Percentiles rank a stretch among this genome's conserved stretches.
Evolutionary conservation across 768 basidiomycete genomes (phyloP).

Genomic region (Mycena amicta): DNA sequence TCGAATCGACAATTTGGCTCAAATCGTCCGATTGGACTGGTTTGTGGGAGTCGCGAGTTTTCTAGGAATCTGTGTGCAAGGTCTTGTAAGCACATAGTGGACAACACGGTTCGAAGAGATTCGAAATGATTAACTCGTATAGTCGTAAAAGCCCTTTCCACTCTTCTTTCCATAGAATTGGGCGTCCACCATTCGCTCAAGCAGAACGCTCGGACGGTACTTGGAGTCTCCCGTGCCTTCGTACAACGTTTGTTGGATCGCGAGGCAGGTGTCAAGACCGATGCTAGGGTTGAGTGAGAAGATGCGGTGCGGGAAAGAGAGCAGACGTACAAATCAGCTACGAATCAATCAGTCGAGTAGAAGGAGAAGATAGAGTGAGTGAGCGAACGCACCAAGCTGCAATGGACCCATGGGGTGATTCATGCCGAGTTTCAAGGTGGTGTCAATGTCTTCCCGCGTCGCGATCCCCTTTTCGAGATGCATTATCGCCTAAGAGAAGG

Average conservation of each 20-base stretch:
- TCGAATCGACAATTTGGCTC: too few relatives aligned
- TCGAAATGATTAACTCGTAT: too few relatives aligned
- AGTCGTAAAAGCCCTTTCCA: slow-evolving; percentile 95
- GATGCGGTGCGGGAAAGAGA: not conserved
- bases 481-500: slow-evolving; percentile 82
- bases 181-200: slow-evolving; percentile 96
- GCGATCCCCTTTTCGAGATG: slow-evolving; percentile 93
- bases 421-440: slow-evolving; percentile 91
- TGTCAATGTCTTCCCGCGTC: slow-evolving; percentile 93
- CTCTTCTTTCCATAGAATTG: slow-evolving; percentile 92
- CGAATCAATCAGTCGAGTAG: not conserved
- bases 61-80: too few relatives aligned
- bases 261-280: slow-evolving; percentile 95
- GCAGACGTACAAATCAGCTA: slow-evolving; percentile 16
- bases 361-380: not conserved
- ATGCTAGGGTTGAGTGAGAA: slow-evolving; percentile 55
- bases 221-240: slow-evolving; percentile 91
- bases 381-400: slow-evolving; percentile 83
- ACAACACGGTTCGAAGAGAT: too few relatives aligned
- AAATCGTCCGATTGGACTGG: too few relatives aligned
- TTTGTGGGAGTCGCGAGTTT: too few relatives aligned
- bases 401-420: slow-evolving; percentile 94
- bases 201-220: slow-evolving; percentile 87
- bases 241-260: slow-evolving; percentile 89
- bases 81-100: too few relatives aligned